Evolutionary conservation across 2,329 filamentous ascomycete species (phyloP), one percentile per base, ranked within the genome.

Genomic region (Pseudogymnoascus sp.): DNA sequence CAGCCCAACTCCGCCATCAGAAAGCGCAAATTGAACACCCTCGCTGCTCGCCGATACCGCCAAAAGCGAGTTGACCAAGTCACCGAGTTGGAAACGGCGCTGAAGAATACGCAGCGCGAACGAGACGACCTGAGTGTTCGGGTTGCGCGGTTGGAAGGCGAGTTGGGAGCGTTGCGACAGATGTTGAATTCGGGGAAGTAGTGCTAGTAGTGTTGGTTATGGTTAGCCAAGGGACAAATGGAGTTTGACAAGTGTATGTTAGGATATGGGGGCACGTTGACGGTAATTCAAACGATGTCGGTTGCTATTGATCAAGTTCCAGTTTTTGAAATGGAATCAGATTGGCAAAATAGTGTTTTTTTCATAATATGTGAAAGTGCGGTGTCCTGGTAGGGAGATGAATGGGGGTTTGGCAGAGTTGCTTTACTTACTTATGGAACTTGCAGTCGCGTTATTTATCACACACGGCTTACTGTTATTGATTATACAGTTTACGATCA

Each of bases 11-110:
- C 62, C 38, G 64, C 65, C 55, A 61, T 71, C 35, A 65, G 71
- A 35, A 89, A 89, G 73, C 85, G 88, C 28, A 82, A 84, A 65
- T 82, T 84, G 65, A 90, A 90, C 73, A 90, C 87, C 12, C 79
- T 88, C 65, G 87, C 88, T n/a, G 88, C 88, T 31, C 81, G 86
- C 65, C 86, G 87, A 65, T 90, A 89, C 71, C 84, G 88, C 25
- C 87, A 90, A 72, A 88, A 88, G 72, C 83, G 86, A 52, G 79
- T 89, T 35, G 87, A 90, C 68, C 84, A 86, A 65, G 83, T 89
- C 72, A 75, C 75, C 25, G 81, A 84, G 65, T 78, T 90, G 33
- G 87, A 90, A 72, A 73, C 75, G 7, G 80, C 83, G 18, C 75
- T 90, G 43, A 80, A 80, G 55, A 79, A 81, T 45, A 80, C 86